phyloP scores from a whole-genome alignment of 1,139 yeast genomes.

The Geotrichum armillariae region DNA sequence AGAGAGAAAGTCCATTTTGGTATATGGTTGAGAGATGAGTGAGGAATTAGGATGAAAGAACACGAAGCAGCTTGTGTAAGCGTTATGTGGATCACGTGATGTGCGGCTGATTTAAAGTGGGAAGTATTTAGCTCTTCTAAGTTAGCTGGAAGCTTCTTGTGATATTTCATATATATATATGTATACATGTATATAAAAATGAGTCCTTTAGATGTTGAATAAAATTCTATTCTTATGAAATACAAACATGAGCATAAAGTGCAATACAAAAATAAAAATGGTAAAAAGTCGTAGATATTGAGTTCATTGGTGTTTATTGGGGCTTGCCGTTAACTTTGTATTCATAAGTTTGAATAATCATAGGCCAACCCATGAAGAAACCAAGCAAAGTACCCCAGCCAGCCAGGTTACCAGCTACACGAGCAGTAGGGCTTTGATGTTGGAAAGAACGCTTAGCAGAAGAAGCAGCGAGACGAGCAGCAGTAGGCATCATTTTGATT shows the following conservation, averaged over 20 bases:
- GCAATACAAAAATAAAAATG: no score
- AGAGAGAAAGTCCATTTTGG: conserved; percentile 12
- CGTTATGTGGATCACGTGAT: background rate
- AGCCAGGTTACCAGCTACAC: conserved; percentile 13
- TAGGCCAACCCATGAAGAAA: conserved; percentile 20
- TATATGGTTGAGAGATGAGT: background rate
- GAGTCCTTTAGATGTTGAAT: no score
- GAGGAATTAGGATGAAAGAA: background rate
- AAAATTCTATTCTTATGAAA: no score
- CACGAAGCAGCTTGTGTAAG: background rate
- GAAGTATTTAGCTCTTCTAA: no score
- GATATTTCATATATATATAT: no score
- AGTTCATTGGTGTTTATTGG: background rate
- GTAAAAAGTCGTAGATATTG: no score
- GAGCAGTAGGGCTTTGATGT: conserved; percentile 8
- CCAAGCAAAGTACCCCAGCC: conserved; percentile 13
- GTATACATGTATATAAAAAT: no score
- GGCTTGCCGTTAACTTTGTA: conserved; percentile 7
- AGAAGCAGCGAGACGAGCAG: conserved; percentile 14
- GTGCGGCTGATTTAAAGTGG: no score
- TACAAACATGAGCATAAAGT: no score
- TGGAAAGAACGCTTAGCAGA: conserved; percentile 2
- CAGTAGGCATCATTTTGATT: conserved; percentile 15
- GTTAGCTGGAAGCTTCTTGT: no score
- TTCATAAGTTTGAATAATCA: conserved; percentile 3